phyloP scores from a whole-genome alignment of 257 asterid genomes.

The Lycium barbarum region DNA sequence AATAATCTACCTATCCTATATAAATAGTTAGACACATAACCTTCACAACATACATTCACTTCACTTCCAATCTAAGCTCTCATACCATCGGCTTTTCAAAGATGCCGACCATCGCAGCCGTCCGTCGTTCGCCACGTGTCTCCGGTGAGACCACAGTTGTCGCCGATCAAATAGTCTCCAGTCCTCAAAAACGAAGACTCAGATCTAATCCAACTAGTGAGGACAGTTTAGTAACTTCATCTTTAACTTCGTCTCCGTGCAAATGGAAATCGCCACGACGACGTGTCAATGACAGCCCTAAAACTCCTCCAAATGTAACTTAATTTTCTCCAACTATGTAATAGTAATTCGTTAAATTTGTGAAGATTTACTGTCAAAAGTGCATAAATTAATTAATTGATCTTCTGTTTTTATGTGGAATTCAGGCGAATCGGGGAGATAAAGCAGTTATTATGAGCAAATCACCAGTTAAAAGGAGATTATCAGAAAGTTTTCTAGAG shows the following conservation, averaged over 20 bases:
- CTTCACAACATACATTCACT: not conserved
- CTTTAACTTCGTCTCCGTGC: conserved; percentile 41
- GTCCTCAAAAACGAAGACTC: conserved; percentile 60
- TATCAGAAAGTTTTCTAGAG: conserved; percentile 47
- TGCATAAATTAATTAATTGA: not conserved
- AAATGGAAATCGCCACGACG: conserved; percentile 69
- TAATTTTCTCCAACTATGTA: not conserved
- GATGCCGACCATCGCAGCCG: conserved; percentile 65
- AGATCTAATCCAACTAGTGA: conserved; percentile 52
- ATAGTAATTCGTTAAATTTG: too few relatives aligned
- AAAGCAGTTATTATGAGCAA: conserved; percentile 39
- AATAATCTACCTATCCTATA: not conserved
- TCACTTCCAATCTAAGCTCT: not conserved
- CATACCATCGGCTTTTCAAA: not conserved
- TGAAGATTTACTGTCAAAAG: too few relatives aligned
- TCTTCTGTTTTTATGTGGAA: conserved; percentile 40
- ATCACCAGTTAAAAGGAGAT: conserved; percentile 56
- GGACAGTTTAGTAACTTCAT: conserved; percentile 27
- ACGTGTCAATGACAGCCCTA: conserved; percentile 55
- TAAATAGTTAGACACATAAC: not conserved
- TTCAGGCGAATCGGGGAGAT: conserved; percentile 39
- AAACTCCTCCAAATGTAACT: conserved; percentile 50
- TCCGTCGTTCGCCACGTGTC: conserved; percentile 44
- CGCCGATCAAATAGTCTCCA: conserved; percentile 37
- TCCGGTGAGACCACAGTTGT: conserved; percentile 24